These are phyloP conservation scores for Termitomyces sp. DNA, from an alignment of 768 basidiomycete species.

Conservation along the genomic window DNA sequence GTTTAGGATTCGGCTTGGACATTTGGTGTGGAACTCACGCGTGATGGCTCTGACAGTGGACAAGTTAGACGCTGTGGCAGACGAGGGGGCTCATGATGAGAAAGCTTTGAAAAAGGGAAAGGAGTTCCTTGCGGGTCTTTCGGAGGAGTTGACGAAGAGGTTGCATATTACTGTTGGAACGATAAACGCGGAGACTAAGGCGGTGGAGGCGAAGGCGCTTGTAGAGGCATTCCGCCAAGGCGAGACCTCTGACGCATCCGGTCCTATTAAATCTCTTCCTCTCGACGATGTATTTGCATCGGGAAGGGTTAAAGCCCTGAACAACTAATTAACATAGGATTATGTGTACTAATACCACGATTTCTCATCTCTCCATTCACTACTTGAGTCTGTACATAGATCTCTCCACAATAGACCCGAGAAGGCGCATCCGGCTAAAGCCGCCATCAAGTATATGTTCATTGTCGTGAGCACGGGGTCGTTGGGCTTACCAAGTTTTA, in stretches of 20 bases:
- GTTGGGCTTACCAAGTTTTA: not conserved
- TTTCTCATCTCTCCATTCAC: not conserved
- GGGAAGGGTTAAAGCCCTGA: constrained; percentile 17
- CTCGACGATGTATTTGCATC: constrained; percentile 10
- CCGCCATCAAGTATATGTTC: not conserved
- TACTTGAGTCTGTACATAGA: not conserved
- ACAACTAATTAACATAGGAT: not conserved
- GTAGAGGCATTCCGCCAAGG: constrained; percentile 50
- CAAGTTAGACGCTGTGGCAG: constrained; percentile 34
- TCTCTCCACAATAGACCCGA: no score
- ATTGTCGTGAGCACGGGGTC: not conserved
- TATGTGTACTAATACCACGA: not conserved
- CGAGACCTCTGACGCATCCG: constrained; percentile 12
- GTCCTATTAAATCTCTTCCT: constrained; percentile 5
- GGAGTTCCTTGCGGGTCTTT: constrained; percentile 42
- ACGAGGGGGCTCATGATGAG: constrained; percentile 17
- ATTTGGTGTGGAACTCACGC: constrained; percentile 68
- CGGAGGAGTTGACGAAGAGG: constrained; percentile 36
- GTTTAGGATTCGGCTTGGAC: constrained; percentile 55
- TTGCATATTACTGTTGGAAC: constrained; percentile 92
- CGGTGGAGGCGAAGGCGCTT: constrained; percentile 67
- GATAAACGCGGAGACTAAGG: constrained; percentile 33
- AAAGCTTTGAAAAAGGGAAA: constrained; percentile 22
- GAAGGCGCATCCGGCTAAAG: not conserved
- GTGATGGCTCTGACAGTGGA: constrained; percentile 80